phyloP scores from a whole-genome alignment of 768 basidiomycete genomes.

The Tephrocybe sp. region DNA sequence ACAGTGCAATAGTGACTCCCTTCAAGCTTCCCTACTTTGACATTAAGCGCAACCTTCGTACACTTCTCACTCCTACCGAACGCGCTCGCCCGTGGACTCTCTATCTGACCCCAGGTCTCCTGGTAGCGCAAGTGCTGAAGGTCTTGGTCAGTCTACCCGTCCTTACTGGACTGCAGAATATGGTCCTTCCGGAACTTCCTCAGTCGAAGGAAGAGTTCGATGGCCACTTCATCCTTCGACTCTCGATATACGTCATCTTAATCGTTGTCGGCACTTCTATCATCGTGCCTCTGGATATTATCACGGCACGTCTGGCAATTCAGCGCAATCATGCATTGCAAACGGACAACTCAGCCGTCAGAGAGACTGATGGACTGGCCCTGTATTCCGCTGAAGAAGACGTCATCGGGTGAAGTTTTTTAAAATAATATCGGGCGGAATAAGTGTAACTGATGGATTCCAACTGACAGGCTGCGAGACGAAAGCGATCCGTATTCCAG shows the following conservation, averaged over 20 bases:
- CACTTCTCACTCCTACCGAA: slow-evolving; percentile 77
- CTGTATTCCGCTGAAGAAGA: slow-evolving; percentile 10
- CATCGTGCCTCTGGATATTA: slow-evolving; percentile 75
- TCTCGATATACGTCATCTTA: slow-evolving; percentile 33
- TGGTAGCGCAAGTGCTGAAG: slow-evolving; percentile 53
- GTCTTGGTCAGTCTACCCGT: slow-evolving; percentile 34
- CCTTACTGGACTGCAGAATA: neutral
- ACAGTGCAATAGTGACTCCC: slow-evolving; percentile 78
- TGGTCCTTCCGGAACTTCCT: slow-evolving; percentile 2
- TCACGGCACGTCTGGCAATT: slow-evolving; percentile 70
- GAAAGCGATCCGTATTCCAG: slow-evolving; percentile 79
- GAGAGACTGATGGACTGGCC: neutral
- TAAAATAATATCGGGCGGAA: neutral
- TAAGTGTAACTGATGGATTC: neutral
- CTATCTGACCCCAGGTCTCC: slow-evolving; percentile 73
- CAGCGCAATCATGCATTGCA: slow-evolving; percentile 78
- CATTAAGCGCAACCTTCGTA: slow-evolving; percentile 56
- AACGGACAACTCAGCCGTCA: too few relatives aligned
- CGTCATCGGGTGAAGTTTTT: slow-evolving; percentile 9
- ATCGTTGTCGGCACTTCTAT: slow-evolving; percentile 52
- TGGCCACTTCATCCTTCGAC: neutral
- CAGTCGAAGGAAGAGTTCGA: neutral
- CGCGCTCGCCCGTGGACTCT: slow-evolving; percentile 73
- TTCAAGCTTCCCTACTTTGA: slow-evolving; percentile 67
- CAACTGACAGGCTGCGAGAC: slow-evolving; percentile 52